Evolutionary conservation across 1,284 basidiomycete genomes (phyloP), one percentile per base, ranked within the genome.

Genomic region (Tilletiaria anomala): DNA sequence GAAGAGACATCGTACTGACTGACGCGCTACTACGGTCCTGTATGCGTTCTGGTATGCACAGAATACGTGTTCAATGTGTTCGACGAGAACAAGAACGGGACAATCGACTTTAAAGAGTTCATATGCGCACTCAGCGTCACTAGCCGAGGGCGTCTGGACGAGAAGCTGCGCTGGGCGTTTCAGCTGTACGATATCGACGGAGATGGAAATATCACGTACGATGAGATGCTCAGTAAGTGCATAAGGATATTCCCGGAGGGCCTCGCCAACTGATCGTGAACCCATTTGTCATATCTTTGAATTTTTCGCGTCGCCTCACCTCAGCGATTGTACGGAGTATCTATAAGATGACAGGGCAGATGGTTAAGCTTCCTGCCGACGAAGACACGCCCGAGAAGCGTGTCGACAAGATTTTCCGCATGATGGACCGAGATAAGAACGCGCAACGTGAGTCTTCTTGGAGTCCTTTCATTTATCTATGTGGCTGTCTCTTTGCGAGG

Each of bases 91-190:
- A 63, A 61, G 44, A 63, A 61, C 42, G 59, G 61, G 21, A 62
- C 58, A 2, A 60, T 65, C 43, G 53, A 61, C 43, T 66, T 63
- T 45, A 62, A 57, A 68, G 93, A 99, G 73, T 99, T 99, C 72
- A 97, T 99, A 64, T 91, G 88, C 61, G 93, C 93, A 1, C 78
- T 99, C 48, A 85, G 81, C 65, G 79, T 97, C 51, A 99, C 93
- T 2, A 86, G 82, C 49, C 78, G 93, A 45, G 93, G 93, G 4
- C 74, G 82, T 48, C 71, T 97, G 43, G 93, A 99, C 66, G 93
- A 99, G 74, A 99, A 99, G 73, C 80, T 99, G 55, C 87, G 87
- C 73, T 99, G 91, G 93, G 93, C 93, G 6, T 99, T 97, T 78
- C 88, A 97, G 70, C 74, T 99, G 36, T 99, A 99, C 69, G 93